A percentile compares a stretch with the other conserved stretches of the same genome.
Conservation (phyloP, 345 rosid genomes). For the Brassica cretica region DNA sequence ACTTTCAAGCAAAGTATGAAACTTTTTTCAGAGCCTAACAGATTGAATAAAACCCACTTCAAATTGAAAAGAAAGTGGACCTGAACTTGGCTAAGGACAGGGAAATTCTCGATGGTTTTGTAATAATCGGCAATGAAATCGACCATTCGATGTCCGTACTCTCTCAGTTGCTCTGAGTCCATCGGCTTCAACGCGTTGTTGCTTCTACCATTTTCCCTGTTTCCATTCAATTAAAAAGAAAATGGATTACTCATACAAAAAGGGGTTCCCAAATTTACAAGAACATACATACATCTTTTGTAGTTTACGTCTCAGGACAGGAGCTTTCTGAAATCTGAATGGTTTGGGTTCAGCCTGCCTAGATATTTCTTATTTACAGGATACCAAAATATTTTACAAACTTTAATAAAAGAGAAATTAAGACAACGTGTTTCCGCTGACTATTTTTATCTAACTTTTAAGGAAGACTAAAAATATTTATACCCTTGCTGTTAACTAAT, state of each 20-base stretch:
- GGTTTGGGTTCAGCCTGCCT: background rate
- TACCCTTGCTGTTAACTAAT: too few relatives aligned
- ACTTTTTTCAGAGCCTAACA: background rate
- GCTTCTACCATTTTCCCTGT: constrained; percentile 34
- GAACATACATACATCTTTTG: constrained; percentile 25
- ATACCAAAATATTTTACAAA: background rate
- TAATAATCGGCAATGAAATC: constrained; percentile 95
- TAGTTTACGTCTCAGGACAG: background rate
- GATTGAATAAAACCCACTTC: background rate
- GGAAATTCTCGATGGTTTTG: constrained; percentile 67
- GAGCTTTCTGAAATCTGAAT: background rate
- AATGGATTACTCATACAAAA: background rate
- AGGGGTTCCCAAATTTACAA: background rate
- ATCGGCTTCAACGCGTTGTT: constrained; percentile 50
- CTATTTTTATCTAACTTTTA: too few relatives aligned
- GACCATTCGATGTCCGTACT: constrained; percentile 77
- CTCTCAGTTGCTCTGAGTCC: constrained; percentile 77
- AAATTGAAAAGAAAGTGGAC: constrained; percentile 34
- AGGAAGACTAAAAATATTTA: too few relatives aligned
- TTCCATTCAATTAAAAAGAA: background rate
- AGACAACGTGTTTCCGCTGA: too few relatives aligned
- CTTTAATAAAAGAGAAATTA: too few relatives aligned
- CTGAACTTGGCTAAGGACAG: constrained; percentile 92
- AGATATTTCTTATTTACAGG: constrained; percentile 13
- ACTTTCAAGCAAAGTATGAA: background rate